Conservation (phyloP, 768 basidiomycete genomes). For the Tulasnella calospora region DNA sequence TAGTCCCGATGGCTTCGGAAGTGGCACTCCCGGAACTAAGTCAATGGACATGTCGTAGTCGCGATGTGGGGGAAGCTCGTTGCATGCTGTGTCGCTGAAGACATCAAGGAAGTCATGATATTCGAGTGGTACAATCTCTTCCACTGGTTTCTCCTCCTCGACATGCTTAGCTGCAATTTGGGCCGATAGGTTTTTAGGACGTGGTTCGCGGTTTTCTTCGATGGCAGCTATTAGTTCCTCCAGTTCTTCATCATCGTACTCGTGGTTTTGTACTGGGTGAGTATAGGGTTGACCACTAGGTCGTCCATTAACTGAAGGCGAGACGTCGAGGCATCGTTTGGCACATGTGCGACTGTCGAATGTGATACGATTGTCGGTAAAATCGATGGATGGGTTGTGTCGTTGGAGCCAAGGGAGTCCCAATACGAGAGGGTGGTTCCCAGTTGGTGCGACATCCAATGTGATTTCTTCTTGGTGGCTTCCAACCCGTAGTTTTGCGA, state of each 20-base stretch:
- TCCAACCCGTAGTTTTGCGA: too few species aligned
- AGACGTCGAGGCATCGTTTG: not conserved
- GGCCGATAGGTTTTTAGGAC: not conserved
- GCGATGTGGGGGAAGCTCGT: slow-evolving; percentile 38
- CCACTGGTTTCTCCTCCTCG: not conserved
- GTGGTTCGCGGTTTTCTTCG: not conserved
- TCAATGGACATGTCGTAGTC: slow-evolving; percentile 41
- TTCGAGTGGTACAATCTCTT: slow-evolving; percentile 32
- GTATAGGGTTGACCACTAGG: not conserved
- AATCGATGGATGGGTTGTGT: not conserved
- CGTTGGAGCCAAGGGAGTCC: slow-evolving; percentile 2
- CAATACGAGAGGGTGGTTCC: not conserved
- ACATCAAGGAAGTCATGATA: slow-evolving; percentile 36
- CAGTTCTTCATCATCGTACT: not conserved
- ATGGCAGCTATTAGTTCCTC: not conserved
- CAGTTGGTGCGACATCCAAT: not conserved
- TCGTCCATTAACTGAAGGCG: not conserved
- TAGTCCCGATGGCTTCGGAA: slow-evolving; percentile 34
- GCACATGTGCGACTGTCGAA: not conserved
- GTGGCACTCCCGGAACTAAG: slow-evolving; percentile 34
- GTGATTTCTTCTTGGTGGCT: not conserved
- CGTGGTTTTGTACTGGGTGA: not conserved
- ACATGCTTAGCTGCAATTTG: not conserved
- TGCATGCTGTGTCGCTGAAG: slow-evolving; percentile 33
- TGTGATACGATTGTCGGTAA: not conserved